These are phyloP conservation scores for Periconia sp. DNA, from an alignment of 2,329 filamentous ascomycete genomes.

Conservation along the genomic window DNA sequence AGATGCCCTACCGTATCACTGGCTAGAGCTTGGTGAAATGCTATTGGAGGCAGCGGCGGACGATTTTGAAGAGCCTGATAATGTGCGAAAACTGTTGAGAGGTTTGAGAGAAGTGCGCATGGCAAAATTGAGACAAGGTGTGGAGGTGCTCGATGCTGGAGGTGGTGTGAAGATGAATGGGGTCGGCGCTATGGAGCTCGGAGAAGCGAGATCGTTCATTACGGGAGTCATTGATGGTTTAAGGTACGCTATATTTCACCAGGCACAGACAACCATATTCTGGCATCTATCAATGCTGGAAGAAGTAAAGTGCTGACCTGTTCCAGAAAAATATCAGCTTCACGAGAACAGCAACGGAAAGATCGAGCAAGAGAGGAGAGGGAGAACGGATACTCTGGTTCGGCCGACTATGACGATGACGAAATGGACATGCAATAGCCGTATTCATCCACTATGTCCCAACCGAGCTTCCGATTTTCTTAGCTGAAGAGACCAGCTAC, in stretches of 20 bases:
- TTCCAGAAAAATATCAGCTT: constrained; percentile 71
- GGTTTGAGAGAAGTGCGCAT: constrained; percentile 86
- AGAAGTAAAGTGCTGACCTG: background rate
- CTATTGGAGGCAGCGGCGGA: constrained; percentile 82
- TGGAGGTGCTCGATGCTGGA: constrained; percentile 69
- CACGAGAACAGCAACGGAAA: constrained; percentile 73
- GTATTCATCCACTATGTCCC: background rate
- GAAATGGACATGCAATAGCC: constrained; percentile 42
- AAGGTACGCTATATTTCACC: constrained; percentile 44
- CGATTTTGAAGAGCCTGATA: constrained; percentile 74
- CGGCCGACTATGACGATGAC: constrained; percentile 62
- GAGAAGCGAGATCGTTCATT: constrained; percentile 82
- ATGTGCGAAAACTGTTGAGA: constrained; percentile 72
- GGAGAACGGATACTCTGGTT: constrained; percentile 55
- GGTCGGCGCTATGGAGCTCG: constrained; percentile 90
- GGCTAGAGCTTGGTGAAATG: constrained; percentile 88
- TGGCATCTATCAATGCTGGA: background rate
- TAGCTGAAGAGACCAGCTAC: background rate
- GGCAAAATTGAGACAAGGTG: constrained; percentile 80
- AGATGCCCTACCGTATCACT: constrained; percentile 85
- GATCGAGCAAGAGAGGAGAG: constrained; percentile 74
- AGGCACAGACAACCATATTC: background rate
- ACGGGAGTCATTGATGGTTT: constrained; percentile 84
- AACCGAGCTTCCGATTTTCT: background rate
- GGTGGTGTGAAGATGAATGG: constrained; percentile 75